A percentile compares a stretch with the other conserved stretches of the same genome.
These are phyloP conservation scores for Cyclotella sp. DNA, from an alignment of 108 stramenopile genomes.

Conservation along the genomic window DNA sequence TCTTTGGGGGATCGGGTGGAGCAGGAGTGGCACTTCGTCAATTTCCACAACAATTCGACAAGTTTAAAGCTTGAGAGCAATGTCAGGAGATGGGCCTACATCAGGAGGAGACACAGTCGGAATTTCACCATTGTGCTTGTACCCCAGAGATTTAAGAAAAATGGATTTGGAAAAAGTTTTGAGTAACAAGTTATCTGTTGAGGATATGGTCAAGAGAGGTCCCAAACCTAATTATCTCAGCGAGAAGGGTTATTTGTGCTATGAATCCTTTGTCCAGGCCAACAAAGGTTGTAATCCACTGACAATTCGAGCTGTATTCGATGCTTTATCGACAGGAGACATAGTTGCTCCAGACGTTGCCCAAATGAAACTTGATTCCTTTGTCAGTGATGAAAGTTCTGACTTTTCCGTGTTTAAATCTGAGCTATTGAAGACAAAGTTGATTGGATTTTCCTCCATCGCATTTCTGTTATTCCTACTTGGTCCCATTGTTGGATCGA, in stretches of 20 bases:
- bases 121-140: slow-evolving; percentile 64
- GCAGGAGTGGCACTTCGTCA: slow-evolving; percentile 61
- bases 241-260: slow-evolving; percentile 70
- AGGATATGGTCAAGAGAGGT: slow-evolving; percentile 65
- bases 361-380: slow-evolving; percentile 62
- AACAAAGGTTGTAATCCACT: slow-evolving; percentile 69
- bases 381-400: slow-evolving; percentile 44
- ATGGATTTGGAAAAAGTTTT: slow-evolving; percentile 62
- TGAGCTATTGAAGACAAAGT: slow-evolving; percentile 59
- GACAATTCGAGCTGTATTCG: slow-evolving; percentile 78
- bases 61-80: slow-evolving; percentile 49
- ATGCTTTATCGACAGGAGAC: slow-evolving; percentile 62
- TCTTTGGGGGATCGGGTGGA: slow-evolving; percentile 77
- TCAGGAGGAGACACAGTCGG: slow-evolving; percentile 58
- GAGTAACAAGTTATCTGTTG: slow-evolving; percentile 64
- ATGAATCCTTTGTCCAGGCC: slow-evolving; percentile 57
- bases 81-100: slow-evolving; percentile 57
- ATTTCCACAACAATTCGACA: slow-evolving; percentile 65
- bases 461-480: slow-evolving; percentile 64
- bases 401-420: slow-evolving; percentile 45
- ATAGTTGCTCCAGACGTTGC: slow-evolving; percentile 62
- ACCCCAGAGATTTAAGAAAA: slow-evolving; percentile 69
- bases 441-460: slow-evolving; percentile 63
- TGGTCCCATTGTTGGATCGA: slow-evolving; percentile 62
- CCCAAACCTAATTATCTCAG: slow-evolving; percentile 70